phyloP scores from a whole-genome alignment of 208 protist genomes.

The Crithidia brevicula region DNA sequence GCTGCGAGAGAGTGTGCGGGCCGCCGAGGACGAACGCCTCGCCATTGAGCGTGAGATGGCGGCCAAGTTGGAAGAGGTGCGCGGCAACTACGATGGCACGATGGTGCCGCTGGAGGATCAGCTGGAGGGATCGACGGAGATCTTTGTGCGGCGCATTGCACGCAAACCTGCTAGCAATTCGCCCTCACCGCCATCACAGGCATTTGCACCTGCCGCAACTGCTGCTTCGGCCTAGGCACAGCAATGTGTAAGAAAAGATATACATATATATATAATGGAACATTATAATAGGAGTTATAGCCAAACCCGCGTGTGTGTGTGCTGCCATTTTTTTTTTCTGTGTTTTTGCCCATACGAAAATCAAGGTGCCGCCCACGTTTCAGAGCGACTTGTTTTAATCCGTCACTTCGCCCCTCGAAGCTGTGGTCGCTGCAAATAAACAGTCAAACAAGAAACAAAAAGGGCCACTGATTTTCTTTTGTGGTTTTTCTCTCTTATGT shows the following conservation, averaged over 20 bases:
- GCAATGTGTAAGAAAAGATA: background rate
- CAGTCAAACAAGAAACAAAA: too few species aligned
- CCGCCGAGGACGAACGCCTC: constrained; percentile 39
- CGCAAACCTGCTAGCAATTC: background rate
- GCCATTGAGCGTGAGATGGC: constrained; percentile 39
- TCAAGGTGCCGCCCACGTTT: too few species aligned
- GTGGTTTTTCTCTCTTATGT: too few species aligned
- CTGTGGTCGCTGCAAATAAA: too few species aligned
- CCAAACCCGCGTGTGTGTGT: too few species aligned
- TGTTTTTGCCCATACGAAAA: too few species aligned
- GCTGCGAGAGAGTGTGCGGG: constrained; percentile 45
- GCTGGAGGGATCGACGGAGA: constrained; percentile 61
- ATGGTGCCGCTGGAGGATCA: constrained; percentile 79
- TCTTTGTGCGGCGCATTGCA: constrained; percentile 46
- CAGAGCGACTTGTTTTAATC: too few species aligned
- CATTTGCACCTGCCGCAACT: background rate
- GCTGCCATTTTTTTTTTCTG: too few species aligned
- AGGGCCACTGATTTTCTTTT: too few species aligned
- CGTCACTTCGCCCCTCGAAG: too few species aligned
- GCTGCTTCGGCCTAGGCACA: background rate
- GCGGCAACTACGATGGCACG: constrained; percentile 72
- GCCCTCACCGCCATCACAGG: background rate
- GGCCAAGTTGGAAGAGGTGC: constrained; percentile 49
- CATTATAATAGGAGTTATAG: too few species aligned
- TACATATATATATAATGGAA: too few species aligned